These are phyloP conservation scores for Priceomyces fermenticarens DNA, from an alignment of 805 yeast species.

Conservation along the genomic window DNA sequence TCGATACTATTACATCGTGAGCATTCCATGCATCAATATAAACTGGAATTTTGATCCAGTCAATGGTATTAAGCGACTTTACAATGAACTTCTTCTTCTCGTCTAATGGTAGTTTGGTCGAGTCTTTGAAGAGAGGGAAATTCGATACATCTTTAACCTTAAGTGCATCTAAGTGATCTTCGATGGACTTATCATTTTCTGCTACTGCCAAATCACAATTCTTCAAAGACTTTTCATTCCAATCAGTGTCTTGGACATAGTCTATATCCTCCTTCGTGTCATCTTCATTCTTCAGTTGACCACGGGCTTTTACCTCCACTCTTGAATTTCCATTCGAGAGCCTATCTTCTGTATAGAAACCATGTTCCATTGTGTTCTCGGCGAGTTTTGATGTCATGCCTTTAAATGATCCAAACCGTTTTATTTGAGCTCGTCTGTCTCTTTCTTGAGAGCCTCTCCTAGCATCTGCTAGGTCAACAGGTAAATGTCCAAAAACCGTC, in stretches of 20 bases:
- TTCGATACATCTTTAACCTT: constrained; percentile 11
- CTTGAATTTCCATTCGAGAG: constrained; percentile 13
- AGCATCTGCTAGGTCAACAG: constrained; percentile 30
- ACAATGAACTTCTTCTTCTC: constrained; percentile 40
- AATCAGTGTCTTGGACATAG: constrained; percentile 8
- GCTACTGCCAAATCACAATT: constrained; percentile 10
- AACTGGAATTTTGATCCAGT: constrained; percentile 78
- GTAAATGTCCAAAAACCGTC: constrained; percentile 29
- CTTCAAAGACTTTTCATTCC: constrained; percentile 9
- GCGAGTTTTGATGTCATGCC: constrained; percentile 40
- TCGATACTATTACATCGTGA: constrained; percentile 82
- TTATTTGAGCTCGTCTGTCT: constrained; percentile 20
- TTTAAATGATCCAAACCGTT: constrained; percentile 34
- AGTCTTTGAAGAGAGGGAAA: constrained; percentile 28
- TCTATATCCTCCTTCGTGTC: constrained; percentile 13
- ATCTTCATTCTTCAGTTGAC: constrained; percentile 2
- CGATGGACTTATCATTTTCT: constrained; percentile 21
- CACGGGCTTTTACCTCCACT: constrained; percentile 5
- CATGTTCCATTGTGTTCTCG: constrained; percentile 32
- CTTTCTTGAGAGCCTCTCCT: constrained; percentile 29
- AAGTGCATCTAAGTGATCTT: constrained; percentile 14
- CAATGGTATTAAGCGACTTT: constrained; percentile 54
- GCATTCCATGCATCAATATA: constrained; percentile 72
- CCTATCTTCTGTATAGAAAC: constrained; percentile 35
- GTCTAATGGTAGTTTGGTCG: constrained; percentile 30